Base-by-base conservation (phyloP, 331 rosid genomes). In the Phaseolus coccineus region DNA sequence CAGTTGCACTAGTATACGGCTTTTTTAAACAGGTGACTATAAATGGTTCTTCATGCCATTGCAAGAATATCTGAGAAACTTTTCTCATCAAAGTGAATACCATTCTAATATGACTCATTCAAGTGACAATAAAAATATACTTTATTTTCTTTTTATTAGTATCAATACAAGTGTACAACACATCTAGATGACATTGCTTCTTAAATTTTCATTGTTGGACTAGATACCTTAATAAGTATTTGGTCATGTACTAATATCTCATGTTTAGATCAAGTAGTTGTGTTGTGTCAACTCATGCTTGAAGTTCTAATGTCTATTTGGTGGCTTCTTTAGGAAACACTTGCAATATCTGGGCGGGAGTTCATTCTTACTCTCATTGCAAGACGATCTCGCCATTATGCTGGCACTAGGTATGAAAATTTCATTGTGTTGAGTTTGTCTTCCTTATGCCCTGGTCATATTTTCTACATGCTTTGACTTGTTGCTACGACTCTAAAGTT, bases 351-450 rank as follows among this genome's bases (percentile, higher is more conserved):
- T 71, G 92, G 88, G 22, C 85, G 84, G 72, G 80, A 87, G 64
- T 85, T 93, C 79, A 93, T 86, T 69, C 79, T 93, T 81, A 90
- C 90, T 61, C 89, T 93, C 82, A 91, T 93, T 87, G 94, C 94
- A 66, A 89, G 97, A 73, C 91, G 97, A 15, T 93, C 97, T 28
- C 97, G 97, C 27, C 96, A 89, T 80, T 93, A 80, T 85, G 97
- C 96, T 76, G 97, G 97, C 80, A 90, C 97, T 80, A 89, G 97
- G 97, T 90, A 62, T 74, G 84, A 52, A 39, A 53, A 76, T 65
- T 64, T 71, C 31, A 22, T 61, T 55, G 57, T 56, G 62, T 48
- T 25, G 22, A 2, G 27, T 44, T 62, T 80, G 35, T 62, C 37
- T 6, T 15, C 77, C 56, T 48, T 51, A 3, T 35, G 57, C 58